phyloP scores from a whole-genome alignment of 208 protist species.

The Trypanosoma melophagium region DNA sequence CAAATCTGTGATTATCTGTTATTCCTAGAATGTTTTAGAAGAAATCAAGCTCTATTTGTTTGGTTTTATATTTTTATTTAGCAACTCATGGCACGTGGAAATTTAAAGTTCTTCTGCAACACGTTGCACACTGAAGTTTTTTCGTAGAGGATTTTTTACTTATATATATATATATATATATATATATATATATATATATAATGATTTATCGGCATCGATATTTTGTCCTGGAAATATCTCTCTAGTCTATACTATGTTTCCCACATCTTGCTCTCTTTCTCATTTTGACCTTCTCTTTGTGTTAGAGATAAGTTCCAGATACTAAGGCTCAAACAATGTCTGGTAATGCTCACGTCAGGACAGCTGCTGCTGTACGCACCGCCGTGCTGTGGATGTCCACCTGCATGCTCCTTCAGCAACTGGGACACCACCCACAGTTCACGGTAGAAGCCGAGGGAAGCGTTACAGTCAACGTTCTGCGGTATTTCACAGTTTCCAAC shows the following conservation, averaged over 20 bases:
- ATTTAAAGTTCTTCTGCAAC: too few relatives aligned
- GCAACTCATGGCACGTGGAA: too few relatives aligned
- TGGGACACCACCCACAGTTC: neutral
- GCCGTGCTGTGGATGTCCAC: constrained; percentile 4
- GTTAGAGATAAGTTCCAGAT: too few relatives aligned
- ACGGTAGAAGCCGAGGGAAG: neutral
- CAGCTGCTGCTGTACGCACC: neutral
- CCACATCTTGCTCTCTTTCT: too few relatives aligned
- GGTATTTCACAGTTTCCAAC: neutral
- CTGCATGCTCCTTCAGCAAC: neutral
- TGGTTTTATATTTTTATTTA: too few relatives aligned
- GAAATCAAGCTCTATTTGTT: too few relatives aligned
- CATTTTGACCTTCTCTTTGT: too few relatives aligned
- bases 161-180: neutral
- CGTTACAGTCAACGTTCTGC: neutral
- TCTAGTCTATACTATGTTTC: too few relatives aligned
- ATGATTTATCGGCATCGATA: neutral
- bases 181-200: too few relatives aligned
- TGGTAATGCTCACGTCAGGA: neutral
- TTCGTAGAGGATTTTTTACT: neutral
- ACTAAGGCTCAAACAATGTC: neutral
- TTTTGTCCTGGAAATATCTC: neutral
- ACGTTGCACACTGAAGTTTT: neutral
- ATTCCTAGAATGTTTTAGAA: too few relatives aligned
- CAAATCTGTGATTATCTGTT: too few relatives aligned